Evolutionary conservation across 139 green algal species (phyloP), one percentile per base, ranked within the genome.

Genomic region (Eudorina sp.): DNA sequence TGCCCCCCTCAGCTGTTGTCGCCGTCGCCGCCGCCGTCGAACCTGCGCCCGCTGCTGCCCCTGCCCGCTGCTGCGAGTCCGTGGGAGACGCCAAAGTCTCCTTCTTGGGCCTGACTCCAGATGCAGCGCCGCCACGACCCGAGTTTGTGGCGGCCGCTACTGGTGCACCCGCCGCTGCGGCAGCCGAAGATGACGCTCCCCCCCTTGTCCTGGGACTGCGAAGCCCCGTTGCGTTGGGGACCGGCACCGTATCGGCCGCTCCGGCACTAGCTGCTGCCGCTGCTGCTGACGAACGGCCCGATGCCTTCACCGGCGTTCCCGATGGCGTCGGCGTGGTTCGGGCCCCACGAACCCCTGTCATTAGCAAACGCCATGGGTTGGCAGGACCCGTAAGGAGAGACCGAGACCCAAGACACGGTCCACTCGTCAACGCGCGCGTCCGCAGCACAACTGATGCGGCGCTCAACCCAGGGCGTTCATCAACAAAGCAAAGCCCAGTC

Each of bases 261-360:
- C 11, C 75, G 19, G n/a, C 53, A 31, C 34, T 25, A 51, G 70
- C 36, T 6, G 58, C 58, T 68, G 58, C 58, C 19, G 53, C 77
- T 58, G 41, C 41, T 23, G 43, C 70, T 38, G 70, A 53, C 43
- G 70, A 53, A 25, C 45, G 73, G 45, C 45, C 21, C 73, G 46
- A 19, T n/a, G n/a, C 60, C 60, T 86, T 86, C 0, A 48, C 3
- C 4, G 80, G 80, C 4, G 80, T 86, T 8, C 80, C 80, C 27
- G 80, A 51, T 19, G 80, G 80, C 29, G 80, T 77, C 16, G 80
- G 80, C 31, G 60, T 76, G 4, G 53, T 25, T 4, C 80, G 41
- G 1, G 53, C 40, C 11, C 73, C 73, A 27, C 73, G 73, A 43
- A 4, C 46, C 3, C 73, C 73, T 81, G 73, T 8, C 34, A 66